Evolutionary conservation across 2,329 filamentous ascomycete species (phyloP).

Genomic region (Bisporella sp.): DNA sequence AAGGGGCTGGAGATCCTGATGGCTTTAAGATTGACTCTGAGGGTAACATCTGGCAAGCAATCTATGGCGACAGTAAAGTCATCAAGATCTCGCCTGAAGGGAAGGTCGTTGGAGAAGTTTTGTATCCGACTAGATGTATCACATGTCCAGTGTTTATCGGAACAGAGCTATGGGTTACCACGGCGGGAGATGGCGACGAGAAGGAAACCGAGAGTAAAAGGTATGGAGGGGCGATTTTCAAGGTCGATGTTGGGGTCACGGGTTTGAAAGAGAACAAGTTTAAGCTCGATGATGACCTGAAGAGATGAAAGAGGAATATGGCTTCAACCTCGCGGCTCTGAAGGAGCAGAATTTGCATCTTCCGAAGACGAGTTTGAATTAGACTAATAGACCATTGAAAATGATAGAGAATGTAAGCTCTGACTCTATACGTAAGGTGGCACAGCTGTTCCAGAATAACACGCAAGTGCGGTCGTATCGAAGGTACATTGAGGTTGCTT

Average conservation of each 20-base stretch:
- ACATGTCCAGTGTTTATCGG: constrained; percentile 79
- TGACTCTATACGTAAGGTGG: not conserved
- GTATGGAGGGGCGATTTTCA: constrained; percentile 66
- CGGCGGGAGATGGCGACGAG: constrained; percentile 59
- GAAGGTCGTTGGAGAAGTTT: constrained; percentile 65
- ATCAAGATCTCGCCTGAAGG: constrained; percentile 63
- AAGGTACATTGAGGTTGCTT: no score
- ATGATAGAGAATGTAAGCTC: no score
- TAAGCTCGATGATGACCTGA: constrained; percentile 30
- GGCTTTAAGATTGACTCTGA: constrained; percentile 79
- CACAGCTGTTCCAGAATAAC: not conserved
- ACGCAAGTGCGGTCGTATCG: no score
- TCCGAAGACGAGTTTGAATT: no score
- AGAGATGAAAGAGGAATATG: constrained; percentile 1
- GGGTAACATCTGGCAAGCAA: constrained; percentile 81
- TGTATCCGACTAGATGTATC: constrained; percentile 68
- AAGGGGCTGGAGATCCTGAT: constrained; percentile 64
- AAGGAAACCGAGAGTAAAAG: constrained; percentile 53
- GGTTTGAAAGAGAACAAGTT: constrained; percentile 61
- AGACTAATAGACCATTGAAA: no score
- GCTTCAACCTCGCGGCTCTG: not conserved
- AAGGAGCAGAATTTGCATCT: not conserved
- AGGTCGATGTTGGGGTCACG: constrained; percentile 66
- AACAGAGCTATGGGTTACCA: constrained; percentile 70
- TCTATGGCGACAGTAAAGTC: constrained; percentile 74